Percentiles rank a stretch among this genome's conserved stretches.
phyloP scores from a whole-genome alignment of 2,329 filamentous ascomycete species.

The Alternaria alternata region DNA sequence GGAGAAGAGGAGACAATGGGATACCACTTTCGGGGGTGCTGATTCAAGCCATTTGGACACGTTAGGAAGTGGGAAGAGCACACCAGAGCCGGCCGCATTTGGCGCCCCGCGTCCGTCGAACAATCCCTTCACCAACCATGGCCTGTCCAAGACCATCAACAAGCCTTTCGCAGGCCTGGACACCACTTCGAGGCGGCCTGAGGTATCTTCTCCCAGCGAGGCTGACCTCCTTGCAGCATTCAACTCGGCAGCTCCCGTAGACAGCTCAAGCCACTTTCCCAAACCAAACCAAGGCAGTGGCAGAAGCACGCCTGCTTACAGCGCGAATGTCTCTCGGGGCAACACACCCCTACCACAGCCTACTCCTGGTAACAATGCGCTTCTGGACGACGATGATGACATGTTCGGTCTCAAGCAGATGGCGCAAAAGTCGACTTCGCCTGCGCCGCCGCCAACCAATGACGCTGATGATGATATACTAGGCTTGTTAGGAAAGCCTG shows the following conservation, averaged over 20 bases:
- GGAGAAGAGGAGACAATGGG: slow-evolving; percentile 73
- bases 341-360: slow-evolving; percentile 39
- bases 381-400: slow-evolving; percentile 76
- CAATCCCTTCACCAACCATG: slow-evolving; percentile 34
- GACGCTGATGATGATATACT: slow-evolving; percentile 67
- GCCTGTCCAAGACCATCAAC: slow-evolving; percentile 48
- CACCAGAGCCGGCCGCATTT: slow-evolving; percentile 52
- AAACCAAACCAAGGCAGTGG: slow-evolving; percentile 53
- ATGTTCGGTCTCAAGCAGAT: slow-evolving; percentile 82
- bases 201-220: slow-evolving; percentile 52
- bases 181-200: slow-evolving; percentile 39
- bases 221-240: slow-evolving; percentile 70
- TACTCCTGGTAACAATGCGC: slow-evolving; percentile 29
- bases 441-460: slow-evolving; percentile 28
- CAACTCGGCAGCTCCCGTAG: slow-evolving; percentile 65
- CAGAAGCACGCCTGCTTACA: slow-evolving; percentile 50
- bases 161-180: slow-evolving; percentile 50
- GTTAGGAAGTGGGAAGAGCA: slow-evolving; percentile 65
- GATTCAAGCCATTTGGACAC: slow-evolving; percentile 78
- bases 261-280: slow-evolving; percentile 67
- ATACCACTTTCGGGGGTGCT: slow-evolving; percentile 75
- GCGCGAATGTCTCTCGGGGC: slow-evolving; percentile 35
- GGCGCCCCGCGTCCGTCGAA: slow-evolving; percentile 32
- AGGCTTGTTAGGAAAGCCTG: slow-evolving; percentile 67
- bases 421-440: slow-evolving; percentile 52